Conservation (phyloP, 129 eudicot species). For the Erigeron canadensis region DNA sequence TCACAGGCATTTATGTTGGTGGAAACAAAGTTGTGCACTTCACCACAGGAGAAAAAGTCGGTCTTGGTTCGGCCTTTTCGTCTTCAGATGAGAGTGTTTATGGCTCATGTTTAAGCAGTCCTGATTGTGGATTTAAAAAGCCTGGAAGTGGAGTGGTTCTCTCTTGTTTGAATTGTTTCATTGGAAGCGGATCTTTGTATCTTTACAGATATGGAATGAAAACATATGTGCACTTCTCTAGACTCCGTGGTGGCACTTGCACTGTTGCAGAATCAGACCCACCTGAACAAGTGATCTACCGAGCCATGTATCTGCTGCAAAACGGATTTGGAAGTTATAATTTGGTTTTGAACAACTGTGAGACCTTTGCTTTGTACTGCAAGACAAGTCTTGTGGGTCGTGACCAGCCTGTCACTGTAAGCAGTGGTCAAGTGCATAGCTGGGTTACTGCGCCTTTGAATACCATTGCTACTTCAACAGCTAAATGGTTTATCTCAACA, state of each 20-base stretch:
- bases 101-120: neutral
- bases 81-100: neutral
- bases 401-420: conserved; percentile 26
- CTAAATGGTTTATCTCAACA: conserved; percentile 27
- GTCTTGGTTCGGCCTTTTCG: conserved; percentile 5
- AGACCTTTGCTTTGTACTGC: conserved; percentile 62
- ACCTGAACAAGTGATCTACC: conserved; percentile 41
- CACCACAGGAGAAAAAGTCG: conserved; percentile 22
- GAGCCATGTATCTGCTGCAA: conserved; percentile 51
- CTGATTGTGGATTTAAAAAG: conserved; percentile 32
- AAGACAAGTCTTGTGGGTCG: conserved; percentile 46
- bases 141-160: conserved; percentile 43
- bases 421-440: conserved; percentile 10
- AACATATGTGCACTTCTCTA: conserved; percentile 30
- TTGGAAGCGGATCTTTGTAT: conserved; percentile 40
- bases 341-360: conserved; percentile 51
- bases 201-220: conserved; percentile 43
- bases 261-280: conserved; percentile 56
- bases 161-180: conserved; percentile 60
- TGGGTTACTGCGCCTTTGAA: neutral
- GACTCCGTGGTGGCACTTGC: conserved; percentile 61
- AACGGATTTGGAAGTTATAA: conserved; percentile 59
- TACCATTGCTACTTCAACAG: neutral
- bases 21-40: conserved; percentile 63
- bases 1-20: conserved; percentile 33